These are phyloP conservation scores for Arabidopsis suecica DNA, from an alignment of 345 rosid genomes.

Conservation along the genomic window DNA sequence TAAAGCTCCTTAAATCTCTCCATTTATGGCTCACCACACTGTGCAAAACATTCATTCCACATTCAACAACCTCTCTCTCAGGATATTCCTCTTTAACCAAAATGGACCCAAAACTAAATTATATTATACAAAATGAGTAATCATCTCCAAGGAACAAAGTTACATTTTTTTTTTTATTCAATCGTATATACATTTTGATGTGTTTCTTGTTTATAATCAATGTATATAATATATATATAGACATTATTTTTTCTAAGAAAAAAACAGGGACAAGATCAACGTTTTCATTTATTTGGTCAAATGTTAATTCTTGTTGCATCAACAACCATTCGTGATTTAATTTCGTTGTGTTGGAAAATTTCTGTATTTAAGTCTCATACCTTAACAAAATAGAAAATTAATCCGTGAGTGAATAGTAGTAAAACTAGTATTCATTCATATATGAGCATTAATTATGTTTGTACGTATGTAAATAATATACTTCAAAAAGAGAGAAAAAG, in stretches of 20 bases:
- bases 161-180: neutral
- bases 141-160: neutral
- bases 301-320: no score
- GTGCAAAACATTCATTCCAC: constrained; percentile 46
- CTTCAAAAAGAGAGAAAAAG: constrained; percentile 19
- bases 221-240: neutral
- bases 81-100: constrained; percentile 25
- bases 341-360: neutral
- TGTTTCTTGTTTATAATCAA: neutral
- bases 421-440: neutral
- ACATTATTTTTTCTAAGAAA: neutral
- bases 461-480: constrained; percentile 1
- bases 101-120: constrained; percentile 17
- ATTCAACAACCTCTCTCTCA: constrained; percentile 33
- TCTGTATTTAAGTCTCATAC: constrained; percentile 18
- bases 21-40: constrained; percentile 43
- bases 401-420: constrained; percentile 36
- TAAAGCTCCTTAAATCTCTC: constrained; percentile 46
- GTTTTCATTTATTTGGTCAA: no score
- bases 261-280: neutral
- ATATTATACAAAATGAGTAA: neutral
- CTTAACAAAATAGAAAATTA: constrained; percentile 25
- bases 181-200: neutral
- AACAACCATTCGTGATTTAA: neutral
- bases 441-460: constrained; percentile 30